phyloP scores from a whole-genome alignment of 108 stramenopile genomes.

The Bacterosira constricta region DNA sequence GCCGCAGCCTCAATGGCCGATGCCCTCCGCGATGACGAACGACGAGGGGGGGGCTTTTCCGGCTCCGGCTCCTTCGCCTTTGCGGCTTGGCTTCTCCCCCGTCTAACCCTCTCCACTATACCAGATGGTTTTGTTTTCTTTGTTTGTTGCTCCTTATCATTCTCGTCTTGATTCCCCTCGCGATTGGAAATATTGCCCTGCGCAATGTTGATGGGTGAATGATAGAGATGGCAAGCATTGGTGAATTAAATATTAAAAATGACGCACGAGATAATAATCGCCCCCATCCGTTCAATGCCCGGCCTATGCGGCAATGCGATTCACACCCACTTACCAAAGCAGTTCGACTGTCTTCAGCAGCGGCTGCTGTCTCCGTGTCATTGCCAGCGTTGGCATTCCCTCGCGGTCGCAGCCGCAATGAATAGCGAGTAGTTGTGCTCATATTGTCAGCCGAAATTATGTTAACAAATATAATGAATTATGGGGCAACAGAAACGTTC shows the following conservation, averaged over 20 bases:
- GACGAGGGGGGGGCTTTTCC: constrained; percentile 2
- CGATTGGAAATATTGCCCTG: constrained; percentile 42
- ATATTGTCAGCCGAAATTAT: too few relatives aligned
- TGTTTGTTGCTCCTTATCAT: neutral
- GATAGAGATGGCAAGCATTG: neutral
- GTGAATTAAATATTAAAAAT: neutral
- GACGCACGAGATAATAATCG: neutral
- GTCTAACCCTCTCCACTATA: neutral
- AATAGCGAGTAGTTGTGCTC: constrained; percentile 8
- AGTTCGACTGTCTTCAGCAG: constrained; percentile 15
- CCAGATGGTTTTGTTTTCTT: constrained; percentile 6
- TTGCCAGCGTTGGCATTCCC: constrained; percentile 21
- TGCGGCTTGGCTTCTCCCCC: neutral
- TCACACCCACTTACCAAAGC: constrained; percentile 27
- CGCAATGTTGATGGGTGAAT: too few relatives aligned
- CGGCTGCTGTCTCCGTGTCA: constrained; percentile 6
- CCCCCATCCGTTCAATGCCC: neutral
- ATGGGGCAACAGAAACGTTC: too few relatives aligned
- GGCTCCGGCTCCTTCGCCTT: neutral
- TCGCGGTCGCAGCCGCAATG: constrained; percentile 29
- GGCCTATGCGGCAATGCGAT: neutral
- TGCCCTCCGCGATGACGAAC: constrained; percentile 14
- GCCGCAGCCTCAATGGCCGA: neutral
- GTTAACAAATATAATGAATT: too few relatives aligned
- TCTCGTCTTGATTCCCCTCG: constrained; percentile 1